Conservation (phyloP, 768 basidiomycete genomes). For the Tricholoma terreum region DNA sequence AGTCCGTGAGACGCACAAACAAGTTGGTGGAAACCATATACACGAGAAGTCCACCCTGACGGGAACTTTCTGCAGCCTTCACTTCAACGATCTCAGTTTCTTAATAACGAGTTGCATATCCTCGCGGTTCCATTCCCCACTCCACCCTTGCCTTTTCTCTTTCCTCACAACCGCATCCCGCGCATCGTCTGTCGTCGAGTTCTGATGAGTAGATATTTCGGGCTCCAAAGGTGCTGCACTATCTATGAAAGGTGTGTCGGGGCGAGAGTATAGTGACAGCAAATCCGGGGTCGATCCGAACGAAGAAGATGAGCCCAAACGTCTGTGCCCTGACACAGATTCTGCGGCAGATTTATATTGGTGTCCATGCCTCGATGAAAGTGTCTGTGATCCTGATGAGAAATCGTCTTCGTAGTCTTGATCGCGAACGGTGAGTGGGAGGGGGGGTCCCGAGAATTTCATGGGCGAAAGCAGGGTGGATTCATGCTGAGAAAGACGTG, state of each 20-base stretch:
- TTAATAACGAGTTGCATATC: conserved; percentile 24
- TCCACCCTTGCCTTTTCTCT: conserved; percentile 27
- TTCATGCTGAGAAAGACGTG: not conserved
- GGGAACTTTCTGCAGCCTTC: not conserved
- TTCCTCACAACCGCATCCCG: conserved; percentile 9
- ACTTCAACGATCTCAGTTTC: conserved; percentile 17
- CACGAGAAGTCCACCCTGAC: not conserved
- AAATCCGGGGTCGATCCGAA: conserved; percentile 4
- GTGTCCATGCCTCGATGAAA: not conserved
- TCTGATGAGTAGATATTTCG: not conserved
- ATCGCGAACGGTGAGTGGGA: not conserved
- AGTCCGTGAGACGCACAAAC: not conserved
- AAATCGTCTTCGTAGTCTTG: not conserved
- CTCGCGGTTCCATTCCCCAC: conserved; percentile 32
- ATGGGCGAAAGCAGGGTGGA: not conserved
- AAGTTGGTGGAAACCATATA: not conserved
- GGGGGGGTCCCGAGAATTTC: not conserved
- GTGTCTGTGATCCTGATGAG: not conserved
- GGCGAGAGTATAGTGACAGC: conserved; percentile 3
- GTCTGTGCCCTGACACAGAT: not conserved
- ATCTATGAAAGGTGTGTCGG: conserved; percentile 13
- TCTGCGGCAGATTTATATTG: not conserved
- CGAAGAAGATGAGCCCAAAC: not conserved
- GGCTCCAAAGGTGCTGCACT: conserved; percentile 3
- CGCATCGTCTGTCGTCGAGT: not conserved